These are phyloP conservation scores for Fulvia fulva DNA, from an alignment of 2,329 filamentous ascomycete species.

Conservation along the genomic window DNA sequence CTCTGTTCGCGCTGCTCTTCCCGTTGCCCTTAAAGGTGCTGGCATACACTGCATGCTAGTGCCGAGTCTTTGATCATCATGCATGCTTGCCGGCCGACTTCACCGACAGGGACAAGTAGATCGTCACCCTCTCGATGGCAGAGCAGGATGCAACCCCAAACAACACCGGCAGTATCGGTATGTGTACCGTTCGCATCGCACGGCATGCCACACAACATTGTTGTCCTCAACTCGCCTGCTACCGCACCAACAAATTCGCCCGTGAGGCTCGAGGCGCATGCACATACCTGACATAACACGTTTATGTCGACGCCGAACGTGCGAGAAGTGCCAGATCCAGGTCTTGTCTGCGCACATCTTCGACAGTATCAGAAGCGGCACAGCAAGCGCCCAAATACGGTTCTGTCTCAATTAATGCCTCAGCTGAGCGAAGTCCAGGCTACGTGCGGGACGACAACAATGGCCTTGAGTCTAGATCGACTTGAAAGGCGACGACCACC, in stretches of 20 bases:
- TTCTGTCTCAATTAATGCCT: not conserved
- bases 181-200: not conserved
- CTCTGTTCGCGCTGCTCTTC: not conserved
- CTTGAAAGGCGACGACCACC: not conserved
- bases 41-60: not conserved
- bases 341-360: not conserved
- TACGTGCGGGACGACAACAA: not conserved
- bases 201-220: not conserved
- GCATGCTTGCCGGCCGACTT: not conserved
- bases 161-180: not conserved
- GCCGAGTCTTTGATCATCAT: not conserved
- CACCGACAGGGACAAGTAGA: not conserved
- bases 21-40: not conserved
- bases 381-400: not conserved
- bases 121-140: not conserved
- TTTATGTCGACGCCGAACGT: not conserved
- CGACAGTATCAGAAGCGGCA: not conserved
- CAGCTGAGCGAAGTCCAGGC: not conserved
- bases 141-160: not conserved
- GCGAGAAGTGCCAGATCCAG: not conserved
- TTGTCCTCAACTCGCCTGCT: not conserved
- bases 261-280: not conserved
- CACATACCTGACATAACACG: not conserved
- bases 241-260: not conserved
- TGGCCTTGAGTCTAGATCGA: not conserved